These are phyloP conservation scores for Stachybotrys echinatus DNA, from an alignment of 2,329 filamentous ascomycete genomes.

Conservation along the genomic window DNA sequence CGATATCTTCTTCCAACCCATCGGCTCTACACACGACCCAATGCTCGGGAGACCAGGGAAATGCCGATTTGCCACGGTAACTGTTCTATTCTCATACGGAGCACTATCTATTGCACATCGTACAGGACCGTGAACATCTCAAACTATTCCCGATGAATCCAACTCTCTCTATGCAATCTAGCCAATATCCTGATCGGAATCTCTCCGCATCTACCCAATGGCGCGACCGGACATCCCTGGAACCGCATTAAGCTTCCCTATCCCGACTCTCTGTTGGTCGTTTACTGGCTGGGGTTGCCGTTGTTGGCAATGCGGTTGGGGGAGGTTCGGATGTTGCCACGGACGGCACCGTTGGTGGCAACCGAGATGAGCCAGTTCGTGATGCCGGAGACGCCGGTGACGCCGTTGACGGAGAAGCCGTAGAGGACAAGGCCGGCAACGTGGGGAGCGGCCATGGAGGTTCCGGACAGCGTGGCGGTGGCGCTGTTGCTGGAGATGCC, in stretches of 20 bases:
- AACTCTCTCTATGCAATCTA: not conserved
- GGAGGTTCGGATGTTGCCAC: constrained; percentile 31
- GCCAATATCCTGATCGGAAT: too few relatives aligned
- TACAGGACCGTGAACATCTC: not conserved
- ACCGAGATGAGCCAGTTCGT: constrained; percentile 35
- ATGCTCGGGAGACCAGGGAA: too few relatives aligned
- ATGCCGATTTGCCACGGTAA: not conserved
- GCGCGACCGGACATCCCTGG: too few relatives aligned
- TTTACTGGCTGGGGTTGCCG: constrained; percentile 26
- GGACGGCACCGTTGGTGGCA: constrained; percentile 33
- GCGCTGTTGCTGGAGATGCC: constrained; percentile 40
- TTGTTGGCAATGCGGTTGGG: constrained; percentile 47
- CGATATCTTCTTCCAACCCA: too few relatives aligned
- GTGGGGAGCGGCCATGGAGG: constrained; percentile 61
- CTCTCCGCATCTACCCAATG: too few relatives aligned
- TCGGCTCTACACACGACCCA: too few relatives aligned
- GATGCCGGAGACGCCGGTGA: constrained; percentile 27
- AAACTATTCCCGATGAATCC: not conserved
- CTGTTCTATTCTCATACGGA: not conserved
- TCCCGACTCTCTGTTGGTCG: too few relatives aligned
- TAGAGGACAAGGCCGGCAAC: constrained; percentile 50
- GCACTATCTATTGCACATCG: not conserved
- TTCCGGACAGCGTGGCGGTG: constrained; percentile 48
- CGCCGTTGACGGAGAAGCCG: constrained; percentile 38
- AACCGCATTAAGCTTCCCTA: too few relatives aligned